Evolutionary conservation across 1,139 yeast genomes (phyloP), one percentile per base, ranked within the genome.

Genomic region (Lodderomyces margitis): DNA sequence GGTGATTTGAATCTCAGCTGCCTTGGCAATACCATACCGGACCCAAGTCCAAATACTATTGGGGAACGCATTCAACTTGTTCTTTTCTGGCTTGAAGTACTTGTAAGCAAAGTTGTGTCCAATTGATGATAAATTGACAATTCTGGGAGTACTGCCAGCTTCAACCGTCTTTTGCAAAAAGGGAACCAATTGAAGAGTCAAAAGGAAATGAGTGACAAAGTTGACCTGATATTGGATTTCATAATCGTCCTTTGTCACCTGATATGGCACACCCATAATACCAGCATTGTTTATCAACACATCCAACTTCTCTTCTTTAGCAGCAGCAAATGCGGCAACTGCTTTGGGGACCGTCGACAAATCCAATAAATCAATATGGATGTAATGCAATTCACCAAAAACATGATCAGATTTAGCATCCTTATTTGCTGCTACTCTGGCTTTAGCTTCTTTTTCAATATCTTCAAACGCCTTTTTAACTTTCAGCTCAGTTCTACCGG

Each of bases 201-300:
- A 59, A 36, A 70, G 54, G 23, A 65, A 47, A 40, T 67, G 75
- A 23, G 66, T 53, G 15, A 65, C 63, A 37, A 57, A 61, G 46
- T 70, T 70, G 17, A 68, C 73, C 52, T 70, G 75, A 53, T 65
- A 69, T 51, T 70, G 75, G 34, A 68, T 53, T 46, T 70, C 76
- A 49, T 58, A 61, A 20, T 60, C 65, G 46, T 70, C 75, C 40
- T 59, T 58, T 11, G 75, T 66, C 27, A 53, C 45, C 39, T 62
- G 61, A 45, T 51, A 64, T 0, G 74, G 73, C 5, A 61, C 58
- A 0, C 59, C 74, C 74, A 70, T 66, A 12, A 70, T 43, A 1
- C 76, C 76, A 3, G 75, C 76, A 52, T 70, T 70, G 43, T 66
- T 65, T 34, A 70, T 59, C 40, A 70, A 61, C 34, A 68, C 41